Evolutionary conservation across 2,329 filamentous ascomycete species (phyloP), one percentile per base, ranked within the genome.

Genomic region (Microsporum ferrugineum): DNA sequence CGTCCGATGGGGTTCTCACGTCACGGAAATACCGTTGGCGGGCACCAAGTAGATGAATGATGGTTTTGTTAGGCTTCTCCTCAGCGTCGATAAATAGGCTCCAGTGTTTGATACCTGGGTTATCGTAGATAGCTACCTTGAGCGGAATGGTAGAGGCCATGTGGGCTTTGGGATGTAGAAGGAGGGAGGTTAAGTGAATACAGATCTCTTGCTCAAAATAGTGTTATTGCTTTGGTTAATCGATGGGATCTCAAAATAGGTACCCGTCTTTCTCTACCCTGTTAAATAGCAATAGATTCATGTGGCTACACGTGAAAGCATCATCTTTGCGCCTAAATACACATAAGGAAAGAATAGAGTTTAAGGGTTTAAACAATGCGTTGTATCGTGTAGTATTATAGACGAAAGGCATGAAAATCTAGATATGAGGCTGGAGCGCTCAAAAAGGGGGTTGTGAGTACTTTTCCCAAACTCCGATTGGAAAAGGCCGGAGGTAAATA

Each of bases 101-200:
- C 58, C 51, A 60, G 43, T 60, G 61, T 17, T 60, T 60, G 57
- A 60, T 62, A 17, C 60, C 60, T 55, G 60, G 60, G 47, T 62
- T 62, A 3, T 60, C 51, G 58, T 43, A 49, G 31, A 60, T 60
- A 27, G 58, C 57, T 29, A 60, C 47, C 38, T 36, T 60, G 58
- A 62, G 58, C 2, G 61, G 33, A 45, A 57, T 39, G 33, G 49
- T 53, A n/a, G 45, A 3, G 7, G 49, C 49, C 57, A 62, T 61
- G 23, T 55, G 59, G 60, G 3, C 31, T 60, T 41, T 41, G 36
- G 36, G 6, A 10, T 14, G 38, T 12, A 10, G 3, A 39, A 39
- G 36, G 8, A 39, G 14, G 6, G 17, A 23, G 1, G 17, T 23
- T 23, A 23, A 23, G 17, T 23, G 17, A 23, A 23, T 23, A 23